Evolutionary conservation across 768 basidiomycete species (phyloP).

Genomic region (Termitomyces sp.): DNA sequence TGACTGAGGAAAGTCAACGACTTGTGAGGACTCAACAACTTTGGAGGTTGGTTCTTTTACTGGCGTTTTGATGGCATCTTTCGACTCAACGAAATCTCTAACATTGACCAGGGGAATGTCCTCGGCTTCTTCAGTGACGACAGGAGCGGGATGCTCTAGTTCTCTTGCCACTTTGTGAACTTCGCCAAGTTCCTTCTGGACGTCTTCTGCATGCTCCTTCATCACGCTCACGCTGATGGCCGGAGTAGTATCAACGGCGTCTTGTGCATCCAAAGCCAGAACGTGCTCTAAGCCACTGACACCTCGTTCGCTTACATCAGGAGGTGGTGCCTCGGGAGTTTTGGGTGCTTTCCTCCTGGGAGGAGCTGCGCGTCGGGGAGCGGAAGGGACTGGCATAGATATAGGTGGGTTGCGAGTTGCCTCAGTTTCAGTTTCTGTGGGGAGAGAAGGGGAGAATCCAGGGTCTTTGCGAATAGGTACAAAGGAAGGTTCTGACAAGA

Average conservation of each 20-base stretch:
- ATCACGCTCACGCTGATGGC: constrained; percentile 11
- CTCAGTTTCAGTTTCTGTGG: constrained; percentile 23
- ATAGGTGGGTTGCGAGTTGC: constrained; percentile 33
- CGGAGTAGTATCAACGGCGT: constrained; percentile 7
- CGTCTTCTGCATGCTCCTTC: background rate
- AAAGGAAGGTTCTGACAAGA: constrained; percentile 5
- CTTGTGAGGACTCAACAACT: background rate
- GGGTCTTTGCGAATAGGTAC: constrained; percentile 20
- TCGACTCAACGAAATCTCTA: background rate
- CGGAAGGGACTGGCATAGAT: constrained; percentile 71
- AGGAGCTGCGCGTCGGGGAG: constrained; percentile 68
- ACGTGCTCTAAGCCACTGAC: constrained; percentile 5
- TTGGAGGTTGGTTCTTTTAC: background rate
- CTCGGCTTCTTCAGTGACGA: background rate
- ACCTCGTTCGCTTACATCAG: constrained; percentile 10
- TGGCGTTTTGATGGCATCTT: background rate
- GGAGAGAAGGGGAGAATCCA: constrained; percentile 19
- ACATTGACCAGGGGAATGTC: background rate
- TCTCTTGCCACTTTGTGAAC: background rate
- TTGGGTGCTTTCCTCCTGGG: constrained; percentile 64
- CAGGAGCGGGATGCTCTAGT: background rate
- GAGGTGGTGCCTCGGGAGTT: constrained; percentile 25
- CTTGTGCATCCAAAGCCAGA: background rate
- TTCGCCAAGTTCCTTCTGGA: constrained; percentile 16
- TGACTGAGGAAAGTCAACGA: background rate